phyloP scores from a whole-genome alignment of 169 alveolate species.

The Eimeria nieschulzi region DNA sequence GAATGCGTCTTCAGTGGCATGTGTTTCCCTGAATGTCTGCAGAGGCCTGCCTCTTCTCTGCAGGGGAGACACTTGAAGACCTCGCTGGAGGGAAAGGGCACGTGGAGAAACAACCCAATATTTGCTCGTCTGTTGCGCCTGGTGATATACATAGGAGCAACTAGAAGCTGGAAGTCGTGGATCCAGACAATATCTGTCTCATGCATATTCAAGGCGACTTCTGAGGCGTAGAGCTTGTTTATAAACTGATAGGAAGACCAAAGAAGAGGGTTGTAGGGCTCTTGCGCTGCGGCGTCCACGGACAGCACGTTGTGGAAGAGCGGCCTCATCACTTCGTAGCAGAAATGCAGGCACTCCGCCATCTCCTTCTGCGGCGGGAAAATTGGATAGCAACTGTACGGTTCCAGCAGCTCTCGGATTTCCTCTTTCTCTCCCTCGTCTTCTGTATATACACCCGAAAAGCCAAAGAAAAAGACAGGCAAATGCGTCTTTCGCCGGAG shows the following conservation, averaged over 20 bases:
- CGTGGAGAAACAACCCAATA: conserved; percentile 92
- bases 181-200: conserved; percentile 89
- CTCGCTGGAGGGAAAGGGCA: conserved; percentile 94
- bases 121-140: conserved; percentile 59
- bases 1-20: too few species aligned
- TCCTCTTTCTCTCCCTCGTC: conserved; percentile 71
- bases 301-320: conserved; percentile 65
- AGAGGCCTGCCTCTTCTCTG: conserved; percentile 86
- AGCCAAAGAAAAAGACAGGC: conserved; percentile 73
- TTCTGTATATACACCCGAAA: conserved; percentile 72
- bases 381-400: conserved; percentile 71
- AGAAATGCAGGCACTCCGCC: conserved; percentile 65
- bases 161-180: conserved; percentile 87
- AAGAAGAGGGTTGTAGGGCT: conserved; percentile 61
- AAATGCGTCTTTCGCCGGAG: conserved; percentile 28
- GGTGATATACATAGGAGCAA: conserved; percentile 77
- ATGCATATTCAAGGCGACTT: conserved; percentile 62
- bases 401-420: conserved; percentile 25
- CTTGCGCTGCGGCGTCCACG: conserved; percentile 26
- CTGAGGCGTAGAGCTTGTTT: conserved; percentile 57
- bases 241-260: conserved; percentile 77
- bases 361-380: conserved; percentile 65
- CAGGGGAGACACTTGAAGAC: conserved; percentile 90
- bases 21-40: neutral
- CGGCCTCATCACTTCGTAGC: conserved; percentile 74